Evolutionary conservation across 1,139 yeast genomes (phyloP).

Genomic region (Diutina siamensis): DNA sequence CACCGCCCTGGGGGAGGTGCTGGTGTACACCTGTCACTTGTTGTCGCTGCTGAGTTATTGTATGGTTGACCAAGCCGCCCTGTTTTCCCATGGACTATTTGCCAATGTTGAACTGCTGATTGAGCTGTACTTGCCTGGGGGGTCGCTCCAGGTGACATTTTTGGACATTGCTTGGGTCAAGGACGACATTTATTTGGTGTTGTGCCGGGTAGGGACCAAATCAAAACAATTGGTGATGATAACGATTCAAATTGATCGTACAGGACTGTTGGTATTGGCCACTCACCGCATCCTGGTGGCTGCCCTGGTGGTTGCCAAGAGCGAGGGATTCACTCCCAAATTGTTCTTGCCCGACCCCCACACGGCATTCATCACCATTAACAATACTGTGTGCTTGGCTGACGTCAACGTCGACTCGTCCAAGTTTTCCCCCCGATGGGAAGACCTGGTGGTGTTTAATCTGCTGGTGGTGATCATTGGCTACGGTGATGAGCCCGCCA

Average conservation of each 20-base stretch:
- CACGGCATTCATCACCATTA: constrained; percentile 54
- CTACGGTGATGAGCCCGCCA: constrained; percentile 38
- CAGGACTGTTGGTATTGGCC: constrained; percentile 47
- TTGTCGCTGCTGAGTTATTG: neutral
- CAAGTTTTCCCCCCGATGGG: constrained; percentile 49
- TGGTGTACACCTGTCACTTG: constrained; percentile 1
- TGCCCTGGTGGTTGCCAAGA: constrained; percentile 24
- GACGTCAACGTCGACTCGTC: constrained; percentile 41
- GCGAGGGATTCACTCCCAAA: constrained; percentile 10
- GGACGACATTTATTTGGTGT: constrained; percentile 32
- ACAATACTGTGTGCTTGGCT: constrained; percentile 51
- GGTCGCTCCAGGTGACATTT: constrained; percentile 23
- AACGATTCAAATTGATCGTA: constrained; percentile 42
- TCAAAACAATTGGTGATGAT: constrained; percentile 34
- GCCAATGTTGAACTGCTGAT: constrained; percentile 20
- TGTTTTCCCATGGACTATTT: constrained; percentile 23
- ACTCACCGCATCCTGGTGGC: constrained; percentile 35
- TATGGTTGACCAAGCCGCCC: constrained; percentile 4
- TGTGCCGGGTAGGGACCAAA: constrained; percentile 16
- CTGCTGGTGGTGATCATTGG: constrained; percentile 47
- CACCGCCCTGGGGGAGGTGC: constrained; percentile 33
- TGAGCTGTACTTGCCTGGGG: constrained; percentile 21
- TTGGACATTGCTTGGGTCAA: constrained; percentile 32
- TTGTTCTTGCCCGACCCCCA: constrained; percentile 51
- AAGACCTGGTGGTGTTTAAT: constrained; percentile 55